These are phyloP conservation scores for Smallanthus sonchifolius DNA, from an alignment of 129 eudicot species.

Conservation along the genomic window DNA sequence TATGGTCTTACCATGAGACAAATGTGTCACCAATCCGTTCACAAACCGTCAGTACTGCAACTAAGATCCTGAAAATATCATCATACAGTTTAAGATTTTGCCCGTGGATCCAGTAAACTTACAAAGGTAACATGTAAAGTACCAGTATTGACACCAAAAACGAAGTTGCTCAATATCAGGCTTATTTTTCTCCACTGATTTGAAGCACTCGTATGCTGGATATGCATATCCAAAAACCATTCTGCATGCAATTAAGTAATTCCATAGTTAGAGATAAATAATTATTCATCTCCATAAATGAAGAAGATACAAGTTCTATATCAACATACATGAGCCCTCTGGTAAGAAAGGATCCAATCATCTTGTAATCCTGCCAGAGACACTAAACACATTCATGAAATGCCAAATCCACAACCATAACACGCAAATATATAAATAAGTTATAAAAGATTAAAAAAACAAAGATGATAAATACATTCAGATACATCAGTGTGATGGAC, in stretches of 20 bases:
- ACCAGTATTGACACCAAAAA: conserved; percentile 99
- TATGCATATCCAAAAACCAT: conserved; percentile 88
- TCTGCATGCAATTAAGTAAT: conserved; percentile 37
- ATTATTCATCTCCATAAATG: neutral
- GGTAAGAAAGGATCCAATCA: conserved; percentile 89
- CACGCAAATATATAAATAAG: neutral
- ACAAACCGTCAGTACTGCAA: conserved; percentile 72
- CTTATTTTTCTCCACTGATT: conserved; percentile 79
- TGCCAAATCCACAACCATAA: neutral
- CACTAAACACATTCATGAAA: conserved; percentile 1
- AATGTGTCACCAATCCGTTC: conserved; percentile 84
- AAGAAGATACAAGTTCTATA: conserved; percentile 2
- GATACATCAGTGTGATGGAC: conserved; percentile 8
- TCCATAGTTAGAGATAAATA: neutral
- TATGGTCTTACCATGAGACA: conserved; percentile 66
- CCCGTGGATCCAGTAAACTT: neutral
- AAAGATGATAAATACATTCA: neutral
- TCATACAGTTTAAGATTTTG: neutral
- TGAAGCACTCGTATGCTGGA: conserved; percentile 93
- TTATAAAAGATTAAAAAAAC: neutral
- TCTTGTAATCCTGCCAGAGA: conserved; percentile 50
- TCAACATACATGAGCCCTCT: conserved; percentile 88
- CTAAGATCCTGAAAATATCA: conserved; percentile 74
- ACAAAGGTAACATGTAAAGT: neutral
- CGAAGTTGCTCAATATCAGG: conserved; percentile 84